Conservation (phyloP, 2,329 filamentous ascomycete species). For the Xylariaceae sp. region DNA sequence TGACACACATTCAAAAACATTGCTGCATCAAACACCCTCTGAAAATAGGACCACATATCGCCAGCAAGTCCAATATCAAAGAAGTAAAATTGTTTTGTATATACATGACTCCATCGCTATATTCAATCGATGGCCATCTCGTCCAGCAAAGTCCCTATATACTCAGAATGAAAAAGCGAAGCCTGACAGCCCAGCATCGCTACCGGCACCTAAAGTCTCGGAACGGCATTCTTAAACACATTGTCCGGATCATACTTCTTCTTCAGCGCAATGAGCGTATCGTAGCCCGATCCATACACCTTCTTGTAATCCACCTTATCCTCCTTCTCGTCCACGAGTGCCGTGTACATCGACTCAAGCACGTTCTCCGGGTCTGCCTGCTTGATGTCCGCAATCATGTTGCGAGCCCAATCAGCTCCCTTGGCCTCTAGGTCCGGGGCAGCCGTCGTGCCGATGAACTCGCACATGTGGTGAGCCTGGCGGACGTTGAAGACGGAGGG, state of each 20-base stretch:
- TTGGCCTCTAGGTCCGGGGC: slow-evolving; percentile 24
- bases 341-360: slow-evolving; percentile 31
- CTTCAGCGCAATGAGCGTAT: slow-evolving; percentile 27
- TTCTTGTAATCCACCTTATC: slow-evolving; percentile 27
- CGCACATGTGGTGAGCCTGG: slow-evolving; percentile 33
- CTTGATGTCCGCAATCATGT: slow-evolving; percentile 19
- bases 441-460: slow-evolving; percentile 30
- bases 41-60: too few relatives aligned
- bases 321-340: slow-evolving; percentile 26
- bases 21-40: too few relatives aligned
- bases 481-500: slow-evolving; percentile 30
- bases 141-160: too few relatives aligned
- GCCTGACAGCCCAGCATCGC: too few relatives aligned
- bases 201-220: neutral
- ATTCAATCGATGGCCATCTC: neutral
- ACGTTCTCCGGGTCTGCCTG: slow-evolving; percentile 25
- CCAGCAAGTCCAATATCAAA: too few relatives aligned
- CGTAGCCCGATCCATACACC: slow-evolving; percentile 31
- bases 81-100: too few relatives aligned
- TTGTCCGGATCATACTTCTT: slow-evolving; percentile 34
- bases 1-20: too few relatives aligned
- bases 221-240: slow-evolving; percentile 31
- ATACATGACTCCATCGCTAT: neutral
- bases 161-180: too few relatives aligned
- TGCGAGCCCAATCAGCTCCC: slow-evolving; percentile 25